Base-by-base conservation (phyloP, 1,139 yeast genomes). In the Tardiomyces blankii region DNA sequence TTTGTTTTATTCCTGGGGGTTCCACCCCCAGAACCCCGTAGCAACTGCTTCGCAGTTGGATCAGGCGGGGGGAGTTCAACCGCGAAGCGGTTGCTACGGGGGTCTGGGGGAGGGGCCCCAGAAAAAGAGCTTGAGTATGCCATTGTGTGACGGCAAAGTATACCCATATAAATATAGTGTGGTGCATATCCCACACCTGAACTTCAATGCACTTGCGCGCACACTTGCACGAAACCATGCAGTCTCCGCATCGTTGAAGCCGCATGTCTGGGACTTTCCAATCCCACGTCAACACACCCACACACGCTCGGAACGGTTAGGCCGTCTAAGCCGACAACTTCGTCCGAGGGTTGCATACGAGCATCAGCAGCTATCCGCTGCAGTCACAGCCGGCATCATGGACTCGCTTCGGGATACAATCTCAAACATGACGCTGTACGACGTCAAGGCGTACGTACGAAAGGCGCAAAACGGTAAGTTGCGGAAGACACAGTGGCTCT, bases 391-490 rank as follows among this genome's bases (percentile, higher is more conserved):
- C 16, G 12, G n/a, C 46, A 56, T 52, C 46, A 79, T 80, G 86
- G 86, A 80, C 66, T 74, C 75, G 56, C 66, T 83, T 54, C 76
- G 78, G 54, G 85, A 82, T 66, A 79, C 83, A 23, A 70, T 94
- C 53, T 77, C 86, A 66, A 89, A 89, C 72, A 73, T 89, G 60
- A 79, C 87, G 47, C 72, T 91, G 51, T 91, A 91, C 68, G 98
- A 93, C 66, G 96, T 94, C 58, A 91, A 93, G 73, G 93, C 95
- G 40, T 89, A 91, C 62, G 96, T 91, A 49, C 86, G 99, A 55
- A 89, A 88, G 66, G 98, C 97, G 2, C 99, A 91, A 64, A 91
- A 91, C 70, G 95, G 25, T 21, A 21, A 4, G 25, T 21, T 21
- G 25, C 25, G 25, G 4, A 5, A 68, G 64, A 51, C 41, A 60